Base-by-base conservation (phyloP, 306 rosid species). In the Prunus kanzakura region DNA sequence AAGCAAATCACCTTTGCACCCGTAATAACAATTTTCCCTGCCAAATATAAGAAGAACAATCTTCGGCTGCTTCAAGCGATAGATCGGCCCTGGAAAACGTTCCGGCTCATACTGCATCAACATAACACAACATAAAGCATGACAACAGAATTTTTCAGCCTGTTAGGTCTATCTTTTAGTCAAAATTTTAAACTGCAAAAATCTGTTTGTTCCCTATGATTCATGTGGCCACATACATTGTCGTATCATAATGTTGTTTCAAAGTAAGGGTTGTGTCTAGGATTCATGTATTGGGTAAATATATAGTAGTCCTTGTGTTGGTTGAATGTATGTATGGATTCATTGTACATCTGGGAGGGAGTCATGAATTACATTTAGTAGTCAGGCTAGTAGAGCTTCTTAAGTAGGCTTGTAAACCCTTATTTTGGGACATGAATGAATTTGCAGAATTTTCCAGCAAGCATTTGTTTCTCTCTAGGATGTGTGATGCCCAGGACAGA, bases 21-120 rank as follows among this genome's bases (percentile, higher is more conserved):
- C n/a, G 96, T 93, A 13, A 93, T 87, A 69, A 93, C 93, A 81
- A 93, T 93, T 86, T 93, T 93, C 8, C 96, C 96, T 2, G 96
- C 90, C 15, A 47, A 93, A 90, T 43, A 93, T 90, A 43, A 93
- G 92, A 78, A 92, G 88, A 67, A 90, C 97, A 76, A 93, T 87
- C 88, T 93, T 93, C 0, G 93, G 93, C 68, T 90, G 92, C 83
- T 93, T 93, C 97, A 93, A 90, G 8, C 91, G 87, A 79, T 93
- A 90, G 62, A 93, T 93, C 74, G 90, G 66, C 16, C 97, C 97
- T 3, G 97, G 96, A 82, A 93, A 93, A 30, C 89, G 79, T 86
- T 90, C 97, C 15, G 96, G 97, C 73, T 93, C 96, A 78, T 93
- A 93, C 9, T 38, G 43, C 43, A 38, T 8, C 9, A 38, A 38